A percentile compares a stretch with the other conserved stretches of the same genome.
phyloP scores from a whole-genome alignment of 83 land plant genomes.

The Picea abies region DNA sequence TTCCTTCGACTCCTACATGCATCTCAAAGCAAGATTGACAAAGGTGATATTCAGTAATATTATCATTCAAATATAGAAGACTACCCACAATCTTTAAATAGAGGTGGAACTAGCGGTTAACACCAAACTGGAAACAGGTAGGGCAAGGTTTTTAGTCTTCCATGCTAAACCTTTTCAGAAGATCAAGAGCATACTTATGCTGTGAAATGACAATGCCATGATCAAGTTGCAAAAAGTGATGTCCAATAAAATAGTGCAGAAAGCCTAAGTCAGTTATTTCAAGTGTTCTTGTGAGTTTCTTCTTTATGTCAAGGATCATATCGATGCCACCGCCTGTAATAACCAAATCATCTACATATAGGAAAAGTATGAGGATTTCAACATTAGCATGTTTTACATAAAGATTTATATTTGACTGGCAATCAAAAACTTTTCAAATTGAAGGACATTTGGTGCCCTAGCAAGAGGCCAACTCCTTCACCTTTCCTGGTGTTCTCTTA shows the following conservation, averaged over 20 bases:
- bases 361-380: too few relatives aligned
- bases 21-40: neutral
- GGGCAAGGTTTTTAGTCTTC: neutral
- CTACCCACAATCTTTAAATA: neutral
- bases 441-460: too few relatives aligned
- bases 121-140: neutral
- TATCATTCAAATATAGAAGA: neutral
- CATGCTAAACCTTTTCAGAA: neutral
- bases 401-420: too few relatives aligned
- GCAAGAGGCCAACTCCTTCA: too few relatives aligned
- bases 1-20: neutral
- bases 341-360: neutral
- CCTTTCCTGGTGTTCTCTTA: too few relatives aligned
- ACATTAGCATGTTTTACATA: too few relatives aligned
- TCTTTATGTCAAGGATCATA: neutral
- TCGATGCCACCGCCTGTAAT: neutral
- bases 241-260: neutral
- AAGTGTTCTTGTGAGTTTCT: neutral
- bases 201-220: neutral
- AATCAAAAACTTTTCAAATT: too few relatives aligned
- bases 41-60: neutral
- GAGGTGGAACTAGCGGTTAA: neutral
- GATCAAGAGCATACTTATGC: neutral
- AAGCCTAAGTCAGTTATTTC: neutral
- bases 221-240: neutral